These are phyloP conservation scores for Stephanodiscus minutulus DNA, from an alignment of 108 stramenopile species.

Conservation along the genomic window DNA sequence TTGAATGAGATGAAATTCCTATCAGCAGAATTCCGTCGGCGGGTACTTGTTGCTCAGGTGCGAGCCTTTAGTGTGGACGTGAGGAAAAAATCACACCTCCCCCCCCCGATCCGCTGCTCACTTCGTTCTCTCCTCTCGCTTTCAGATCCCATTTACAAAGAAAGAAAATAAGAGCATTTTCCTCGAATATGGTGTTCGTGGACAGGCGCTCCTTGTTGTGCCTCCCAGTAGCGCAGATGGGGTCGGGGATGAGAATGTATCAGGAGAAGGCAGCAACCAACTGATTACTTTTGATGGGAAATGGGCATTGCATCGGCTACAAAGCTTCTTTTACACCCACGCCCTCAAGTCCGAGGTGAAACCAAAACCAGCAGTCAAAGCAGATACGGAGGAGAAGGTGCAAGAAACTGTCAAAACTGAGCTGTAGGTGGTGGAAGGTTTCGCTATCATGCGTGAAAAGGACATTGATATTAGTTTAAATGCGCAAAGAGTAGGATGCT, in stretches of 20 bases:
- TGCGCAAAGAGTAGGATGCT: not conserved
- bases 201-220: slow-evolving; percentile 51
- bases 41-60: slow-evolving; percentile 51
- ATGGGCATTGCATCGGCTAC: slow-evolving; percentile 49
- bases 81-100: too few species aligned
- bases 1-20: slow-evolving; percentile 60
- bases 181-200: slow-evolving; percentile 49
- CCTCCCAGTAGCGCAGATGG: slow-evolving; percentile 5
- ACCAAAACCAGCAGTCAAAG: slow-evolving; percentile 11
- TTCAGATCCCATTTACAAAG: slow-evolving; percentile 58
- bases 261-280: slow-evolving; percentile 20
- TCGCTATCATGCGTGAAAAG: not conserved
- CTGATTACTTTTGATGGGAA: slow-evolving; percentile 47
- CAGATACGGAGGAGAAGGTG: slow-evolving; percentile 17
- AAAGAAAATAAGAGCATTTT: slow-evolving; percentile 55
- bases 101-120: too few species aligned
- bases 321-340: slow-evolving; percentile 57
- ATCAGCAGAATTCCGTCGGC: slow-evolving; percentile 65
- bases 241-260: slow-evolving; percentile 8
- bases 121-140: too few species aligned
- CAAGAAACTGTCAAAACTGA: slow-evolving; percentile 40
- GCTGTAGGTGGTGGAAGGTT: slow-evolving; percentile 15
- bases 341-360: slow-evolving; percentile 47
- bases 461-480: not conserved
- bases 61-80: too few species aligned